phyloP scores from a whole-genome alignment of 108 stramenopile species.

The Stephanodiscus triporus region DNA sequence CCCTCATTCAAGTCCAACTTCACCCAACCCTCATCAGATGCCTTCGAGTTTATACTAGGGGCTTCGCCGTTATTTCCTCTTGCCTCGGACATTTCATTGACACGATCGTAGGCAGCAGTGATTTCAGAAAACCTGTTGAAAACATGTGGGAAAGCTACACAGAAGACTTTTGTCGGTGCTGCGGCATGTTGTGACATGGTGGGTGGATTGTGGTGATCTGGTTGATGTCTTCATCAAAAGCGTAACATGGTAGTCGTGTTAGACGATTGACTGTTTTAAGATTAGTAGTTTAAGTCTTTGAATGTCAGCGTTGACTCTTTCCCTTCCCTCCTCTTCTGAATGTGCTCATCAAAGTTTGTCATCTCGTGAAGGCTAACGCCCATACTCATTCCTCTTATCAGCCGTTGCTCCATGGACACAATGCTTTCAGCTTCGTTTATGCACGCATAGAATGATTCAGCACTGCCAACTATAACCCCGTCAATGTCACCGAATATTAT shows the following conservation, averaged over 20 bases:
- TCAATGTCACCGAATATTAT: slow-evolving; percentile 56
- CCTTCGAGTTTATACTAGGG: background rate
- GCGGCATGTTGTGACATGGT: too few relatives aligned
- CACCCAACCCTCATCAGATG: background rate
- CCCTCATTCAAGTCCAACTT: slow-evolving; percentile 7
- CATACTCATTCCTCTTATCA: slow-evolving; percentile 33
- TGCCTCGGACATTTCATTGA: background rate
- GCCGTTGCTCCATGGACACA: slow-evolving; percentile 25
- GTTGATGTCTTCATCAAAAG: too few relatives aligned
- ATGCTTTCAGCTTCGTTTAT: slow-evolving; percentile 48
- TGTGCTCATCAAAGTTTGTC: slow-evolving; percentile 47
- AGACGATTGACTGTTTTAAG: too few relatives aligned
- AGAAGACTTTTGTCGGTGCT: too few relatives aligned
- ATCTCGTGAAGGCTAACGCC: slow-evolving; percentile 42
- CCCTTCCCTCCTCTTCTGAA: slow-evolving; percentile 33
- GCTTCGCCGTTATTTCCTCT: background rate
- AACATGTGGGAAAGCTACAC: too few relatives aligned
- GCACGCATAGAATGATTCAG: too few relatives aligned
- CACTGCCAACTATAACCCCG: slow-evolving; percentile 42
- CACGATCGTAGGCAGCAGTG: too few relatives aligned
- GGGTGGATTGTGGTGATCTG: too few relatives aligned
- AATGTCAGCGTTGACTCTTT: too few relatives aligned
- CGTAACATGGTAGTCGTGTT: too few relatives aligned
- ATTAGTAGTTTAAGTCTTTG: too few relatives aligned
- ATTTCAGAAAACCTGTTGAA: too few relatives aligned